Conservation (phyloP, 2,329 filamentous ascomycete species). For the Macrophomina phaseolina region DNA sequence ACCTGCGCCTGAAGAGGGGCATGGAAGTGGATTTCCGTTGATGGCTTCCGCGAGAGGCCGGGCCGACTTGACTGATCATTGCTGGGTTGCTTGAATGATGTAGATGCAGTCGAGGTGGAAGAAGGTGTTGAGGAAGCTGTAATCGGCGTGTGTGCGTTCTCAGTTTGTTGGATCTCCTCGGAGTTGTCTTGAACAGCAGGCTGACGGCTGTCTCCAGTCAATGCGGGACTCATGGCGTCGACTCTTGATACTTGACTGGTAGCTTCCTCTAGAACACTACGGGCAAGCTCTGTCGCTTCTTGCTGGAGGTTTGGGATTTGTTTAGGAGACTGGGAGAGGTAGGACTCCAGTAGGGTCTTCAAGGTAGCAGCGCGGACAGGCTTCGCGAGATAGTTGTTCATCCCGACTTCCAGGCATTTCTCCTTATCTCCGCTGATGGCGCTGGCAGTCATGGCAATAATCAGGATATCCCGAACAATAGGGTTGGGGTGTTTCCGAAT, state of each 20-base stretch:
- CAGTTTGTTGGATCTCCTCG: neutral
- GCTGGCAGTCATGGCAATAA: constrained; percentile 96
- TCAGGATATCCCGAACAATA: constrained; percentile 79
- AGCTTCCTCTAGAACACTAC: constrained; percentile 29
- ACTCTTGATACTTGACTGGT: neutral
- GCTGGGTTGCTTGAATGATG: neutral
- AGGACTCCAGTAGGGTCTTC: constrained; percentile 79
- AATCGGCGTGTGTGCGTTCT: neutral
- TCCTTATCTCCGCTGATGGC: constrained; percentile 94
- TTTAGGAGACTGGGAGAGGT: constrained; percentile 60
- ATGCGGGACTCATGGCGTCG: neutral
- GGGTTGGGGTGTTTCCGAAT: constrained; percentile 79
- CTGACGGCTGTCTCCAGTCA: neutral
- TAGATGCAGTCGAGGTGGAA: neutral
- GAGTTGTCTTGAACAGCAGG: constrained; percentile 6
- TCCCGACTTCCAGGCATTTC: constrained; percentile 92
- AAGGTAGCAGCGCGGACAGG: constrained; percentile 89
- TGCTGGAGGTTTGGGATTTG: constrained; percentile 52
- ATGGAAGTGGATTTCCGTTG: neutral
- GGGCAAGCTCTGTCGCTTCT: constrained; percentile 53
- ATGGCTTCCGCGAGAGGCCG: neutral
- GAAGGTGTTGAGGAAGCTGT: neutral
- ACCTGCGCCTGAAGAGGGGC: neutral
- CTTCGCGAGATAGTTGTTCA: constrained; percentile 98
- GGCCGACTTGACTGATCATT: neutral